Percentiles rank a stretch among this genome's conserved stretches.
Evolutionary conservation across 164 flowering plant species (phyloP).

Genomic region (Vitis riparia): DNA sequence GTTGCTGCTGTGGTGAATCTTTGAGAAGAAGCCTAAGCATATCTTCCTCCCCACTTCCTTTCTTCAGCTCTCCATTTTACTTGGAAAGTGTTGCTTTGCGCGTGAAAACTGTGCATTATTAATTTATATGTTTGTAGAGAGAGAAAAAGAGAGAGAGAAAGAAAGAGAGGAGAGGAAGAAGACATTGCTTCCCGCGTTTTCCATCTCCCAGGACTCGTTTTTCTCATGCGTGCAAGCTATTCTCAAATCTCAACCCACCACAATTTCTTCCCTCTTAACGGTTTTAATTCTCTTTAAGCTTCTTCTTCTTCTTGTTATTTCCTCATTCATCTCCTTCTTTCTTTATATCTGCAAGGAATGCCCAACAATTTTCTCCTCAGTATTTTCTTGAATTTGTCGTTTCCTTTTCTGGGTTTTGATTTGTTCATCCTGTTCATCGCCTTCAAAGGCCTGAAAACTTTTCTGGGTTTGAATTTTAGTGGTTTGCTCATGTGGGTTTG

Average conservation of each 20-base stretch:
- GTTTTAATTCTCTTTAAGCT: conserved; percentile 44
- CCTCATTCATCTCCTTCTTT: conserved; percentile 2
- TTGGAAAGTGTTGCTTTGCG: conserved; percentile 21
- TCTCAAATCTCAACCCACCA: conserved; percentile 10
- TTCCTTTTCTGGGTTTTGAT: conserved; percentile 2
- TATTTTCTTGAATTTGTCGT: background rate
- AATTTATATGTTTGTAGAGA: background rate
- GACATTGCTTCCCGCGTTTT: conserved; percentile 51
- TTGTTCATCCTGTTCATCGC: background rate
- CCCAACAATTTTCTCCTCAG: background rate
- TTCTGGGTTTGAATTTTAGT: background rate
- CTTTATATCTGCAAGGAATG: background rate
- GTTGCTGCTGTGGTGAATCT: background rate
- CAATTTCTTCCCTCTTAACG: conserved; percentile 31
- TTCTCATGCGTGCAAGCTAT: conserved; percentile 65
- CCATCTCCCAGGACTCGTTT: conserved; percentile 18
- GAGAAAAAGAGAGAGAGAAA: conserved; percentile 1
- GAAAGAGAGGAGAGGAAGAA: conserved; percentile 6
- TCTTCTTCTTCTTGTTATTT: conserved; percentile 24
- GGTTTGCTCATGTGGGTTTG: too few relatives aligned
- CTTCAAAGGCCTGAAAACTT: too few relatives aligned
- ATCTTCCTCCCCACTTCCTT: background rate
- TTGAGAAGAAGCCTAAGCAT: conserved; percentile 7
- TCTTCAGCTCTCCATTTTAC: background rate
- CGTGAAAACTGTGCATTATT: conserved; percentile 16